Percentiles rank a stretch among this genome's conserved stretches.
Evolutionary conservation across 1,139 yeast species (phyloP).

Genomic region (Yamadazyma aaseri): DNA sequence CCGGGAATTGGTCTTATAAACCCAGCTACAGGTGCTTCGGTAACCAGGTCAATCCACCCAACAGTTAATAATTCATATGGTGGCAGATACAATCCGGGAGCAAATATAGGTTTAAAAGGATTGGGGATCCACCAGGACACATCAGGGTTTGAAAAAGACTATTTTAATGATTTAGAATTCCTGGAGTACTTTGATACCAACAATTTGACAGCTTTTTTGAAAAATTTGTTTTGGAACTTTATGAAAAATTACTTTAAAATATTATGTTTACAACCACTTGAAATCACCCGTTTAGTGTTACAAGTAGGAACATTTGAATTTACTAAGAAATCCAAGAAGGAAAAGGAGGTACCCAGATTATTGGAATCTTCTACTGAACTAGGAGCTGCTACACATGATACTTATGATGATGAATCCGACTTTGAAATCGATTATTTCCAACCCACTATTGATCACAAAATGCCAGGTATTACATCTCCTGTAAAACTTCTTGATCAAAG

Average conservation of each 20-base stretch:
- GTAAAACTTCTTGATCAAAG: constrained; percentile 2
- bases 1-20: constrained; percentile 61
- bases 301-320: constrained; percentile 70
- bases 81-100: constrained; percentile 17
- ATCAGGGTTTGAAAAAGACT: constrained; percentile 36
- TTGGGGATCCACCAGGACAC: constrained; percentile 4
- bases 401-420: constrained; percentile 26
- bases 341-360: constrained; percentile 9
- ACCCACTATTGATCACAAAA: constrained; percentile 6
- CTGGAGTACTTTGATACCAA: constrained; percentile 61
- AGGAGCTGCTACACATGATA: constrained; percentile 7
- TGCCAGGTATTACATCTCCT: constrained; percentile 5
- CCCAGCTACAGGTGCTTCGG: constrained; percentile 36
- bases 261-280: constrained; percentile 82
- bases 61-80: constrained; percentile 12
- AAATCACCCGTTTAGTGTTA: constrained; percentile 71
- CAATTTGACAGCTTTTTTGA: constrained; percentile 54
- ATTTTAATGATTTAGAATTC: constrained; percentile 64
- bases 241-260: constrained; percentile 66
- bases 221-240: constrained; percentile 58
- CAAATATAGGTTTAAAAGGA: constrained; percentile 17
- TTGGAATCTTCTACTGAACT: constrained; percentile 11
- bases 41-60: constrained; percentile 20
- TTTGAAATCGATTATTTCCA: constrained; percentile 60
- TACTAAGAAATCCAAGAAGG: constrained; percentile 8